Conservation (phyloP, 2,329 filamentous ascomycete genomes). For the Colletotrichum plurivorum region DNA sequence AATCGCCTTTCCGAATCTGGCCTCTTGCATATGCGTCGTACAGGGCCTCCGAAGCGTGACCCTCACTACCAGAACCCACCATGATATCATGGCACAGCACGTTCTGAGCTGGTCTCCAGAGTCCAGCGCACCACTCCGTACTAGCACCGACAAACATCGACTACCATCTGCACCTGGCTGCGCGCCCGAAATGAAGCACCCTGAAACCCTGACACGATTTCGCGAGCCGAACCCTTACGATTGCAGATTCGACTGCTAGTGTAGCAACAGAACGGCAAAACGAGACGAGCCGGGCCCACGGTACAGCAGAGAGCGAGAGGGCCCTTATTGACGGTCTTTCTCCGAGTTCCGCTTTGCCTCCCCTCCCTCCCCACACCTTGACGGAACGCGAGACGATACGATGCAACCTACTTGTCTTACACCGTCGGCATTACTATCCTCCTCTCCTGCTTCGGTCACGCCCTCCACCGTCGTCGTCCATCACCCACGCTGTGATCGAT, state of each 20-base stretch:
- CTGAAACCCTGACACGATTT: constrained; percentile 15
- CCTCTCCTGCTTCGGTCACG: constrained; percentile 8
- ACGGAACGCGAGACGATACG: constrained; percentile 28
- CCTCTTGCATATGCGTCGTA: constrained; percentile 36
- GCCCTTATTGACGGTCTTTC: constrained; percentile 14
- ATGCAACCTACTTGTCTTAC: constrained; percentile 34
- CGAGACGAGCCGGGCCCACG: constrained; percentile 23
- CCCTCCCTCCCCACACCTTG: constrained; percentile 34
- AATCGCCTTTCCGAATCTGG: constrained; percentile 32
- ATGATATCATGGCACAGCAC: constrained; percentile 40
- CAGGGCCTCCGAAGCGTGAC: constrained; percentile 34
- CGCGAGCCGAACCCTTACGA: constrained; percentile 20
- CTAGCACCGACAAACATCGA: constrained; percentile 37
- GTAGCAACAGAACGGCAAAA: not conserved
- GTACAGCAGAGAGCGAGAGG: not conserved
- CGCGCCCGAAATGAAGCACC: constrained; percentile 27
- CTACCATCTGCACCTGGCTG: not conserved
- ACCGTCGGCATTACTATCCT: constrained; percentile 11
- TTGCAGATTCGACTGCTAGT: constrained; percentile 9
- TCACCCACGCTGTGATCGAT: no score
- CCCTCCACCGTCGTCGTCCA: not conserved
- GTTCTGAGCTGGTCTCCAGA: constrained; percentile 15
- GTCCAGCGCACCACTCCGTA: constrained; percentile 11
- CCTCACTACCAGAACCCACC: constrained; percentile 29
- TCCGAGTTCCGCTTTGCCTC: constrained; percentile 24